phyloP scores from a whole-genome alignment of 352 stramenopile species.

The Pythium aquatile region DNA sequence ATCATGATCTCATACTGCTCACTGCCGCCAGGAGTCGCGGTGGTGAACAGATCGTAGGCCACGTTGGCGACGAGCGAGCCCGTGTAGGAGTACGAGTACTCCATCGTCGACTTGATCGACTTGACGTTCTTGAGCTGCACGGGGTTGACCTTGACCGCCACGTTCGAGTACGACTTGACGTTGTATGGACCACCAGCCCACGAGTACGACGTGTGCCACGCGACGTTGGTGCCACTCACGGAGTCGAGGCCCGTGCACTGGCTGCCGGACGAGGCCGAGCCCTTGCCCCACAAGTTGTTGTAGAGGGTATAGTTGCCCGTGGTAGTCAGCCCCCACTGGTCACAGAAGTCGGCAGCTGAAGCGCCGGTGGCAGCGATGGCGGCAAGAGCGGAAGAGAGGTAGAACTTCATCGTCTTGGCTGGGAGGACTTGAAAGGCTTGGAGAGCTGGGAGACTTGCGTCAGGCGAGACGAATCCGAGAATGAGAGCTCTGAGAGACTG shows the following conservation, averaged over 20 bases:
- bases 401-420: neutral
- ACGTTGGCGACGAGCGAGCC: neutral
- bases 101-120: neutral
- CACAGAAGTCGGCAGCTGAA: neutral
- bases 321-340: neutral
- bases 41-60: slow-evolving; percentile 40
- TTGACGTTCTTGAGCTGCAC: slow-evolving; percentile 1
- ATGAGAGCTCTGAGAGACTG: neutral
- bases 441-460: neutral
- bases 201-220: slow-evolving; percentile 1
- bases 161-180: slow-evolving; percentile 1
- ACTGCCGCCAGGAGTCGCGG: slow-evolving; percentile 24
- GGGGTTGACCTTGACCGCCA: neutral
- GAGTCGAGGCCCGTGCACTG: neutral
- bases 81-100: neutral
- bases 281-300: neutral
- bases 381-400: neutral
- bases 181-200: neutral
- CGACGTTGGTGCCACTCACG: neutral
- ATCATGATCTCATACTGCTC: slow-evolving; percentile 42
- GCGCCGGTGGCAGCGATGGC: neutral
- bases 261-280: neutral
- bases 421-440: neutral
- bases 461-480: neutral
- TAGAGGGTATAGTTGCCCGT: neutral